These are phyloP conservation scores for Trichosporon faecale DNA, from an alignment of 1,284 basidiomycete genomes.

Conservation along the genomic window DNA sequence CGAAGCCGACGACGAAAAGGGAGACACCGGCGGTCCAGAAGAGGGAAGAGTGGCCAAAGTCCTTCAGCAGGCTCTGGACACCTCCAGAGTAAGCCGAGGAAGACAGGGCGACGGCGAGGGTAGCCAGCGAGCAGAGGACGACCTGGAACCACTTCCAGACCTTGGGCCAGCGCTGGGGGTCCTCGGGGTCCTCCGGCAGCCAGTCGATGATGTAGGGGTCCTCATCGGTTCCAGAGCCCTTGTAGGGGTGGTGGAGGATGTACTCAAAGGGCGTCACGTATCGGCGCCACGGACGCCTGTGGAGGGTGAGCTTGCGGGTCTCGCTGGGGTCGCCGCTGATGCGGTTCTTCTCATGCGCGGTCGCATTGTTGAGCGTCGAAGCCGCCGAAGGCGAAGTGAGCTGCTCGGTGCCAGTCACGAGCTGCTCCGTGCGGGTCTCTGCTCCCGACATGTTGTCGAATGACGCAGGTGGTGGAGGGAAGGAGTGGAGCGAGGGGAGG, in stretches of 20 bases:
- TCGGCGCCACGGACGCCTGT: conserved; percentile 39
- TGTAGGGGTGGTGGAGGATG: conserved; percentile 47
- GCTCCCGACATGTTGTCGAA: background rate
- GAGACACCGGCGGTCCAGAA: conserved; percentile 39
- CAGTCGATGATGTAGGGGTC: conserved; percentile 52
- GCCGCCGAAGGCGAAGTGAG: background rate
- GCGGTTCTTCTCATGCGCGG: background rate
- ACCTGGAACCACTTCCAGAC: conserved; percentile 41
- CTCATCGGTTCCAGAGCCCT: conserved; percentile 48
- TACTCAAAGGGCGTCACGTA: conserved; percentile 47
- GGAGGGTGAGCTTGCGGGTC: conserved; percentile 25
- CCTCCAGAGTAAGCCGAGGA: conserved; percentile 41
- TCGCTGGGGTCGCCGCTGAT: background rate
- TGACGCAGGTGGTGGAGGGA: background rate
- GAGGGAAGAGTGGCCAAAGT: conserved; percentile 31
- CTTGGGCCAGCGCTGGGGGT: conserved; percentile 40
- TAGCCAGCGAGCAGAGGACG: conserved; percentile 29
- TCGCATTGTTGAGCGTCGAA: background rate
- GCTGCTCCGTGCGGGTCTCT: background rate
- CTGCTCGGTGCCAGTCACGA: no score
- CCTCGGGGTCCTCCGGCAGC: conserved; percentile 37
- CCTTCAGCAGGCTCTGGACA: conserved; percentile 26
- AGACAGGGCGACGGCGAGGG: conserved; percentile 42
- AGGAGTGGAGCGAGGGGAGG: background rate
- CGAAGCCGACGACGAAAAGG: conserved; percentile 46